A percentile compares a stretch with the other conserved stretches of the same genome.
phyloP scores from a whole-genome alignment of 2,329 filamentous ascomycete genomes.

The Thelonectria blattea region DNA sequence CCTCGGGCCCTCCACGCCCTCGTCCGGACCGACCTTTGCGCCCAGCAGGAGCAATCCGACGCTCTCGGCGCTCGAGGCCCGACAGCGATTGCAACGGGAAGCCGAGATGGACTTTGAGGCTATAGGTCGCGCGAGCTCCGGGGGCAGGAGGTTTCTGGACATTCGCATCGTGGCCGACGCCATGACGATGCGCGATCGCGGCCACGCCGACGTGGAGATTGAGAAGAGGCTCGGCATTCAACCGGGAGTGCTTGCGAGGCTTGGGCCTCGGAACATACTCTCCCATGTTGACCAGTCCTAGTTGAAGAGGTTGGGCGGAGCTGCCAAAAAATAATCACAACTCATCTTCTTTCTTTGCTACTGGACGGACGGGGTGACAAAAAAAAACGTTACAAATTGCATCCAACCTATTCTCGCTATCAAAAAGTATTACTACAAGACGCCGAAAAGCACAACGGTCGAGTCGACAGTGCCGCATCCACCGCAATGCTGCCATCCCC shows the following conservation, averaged over 20 bases:
- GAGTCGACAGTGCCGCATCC: slow-evolving; percentile 10
- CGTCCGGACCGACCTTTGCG: slow-evolving; percentile 37
- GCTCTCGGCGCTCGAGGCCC: slow-evolving; percentile 56
- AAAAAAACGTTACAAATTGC: slow-evolving; percentile 25
- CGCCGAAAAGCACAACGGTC: slow-evolving; percentile 21
- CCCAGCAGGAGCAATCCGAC: slow-evolving; percentile 50
- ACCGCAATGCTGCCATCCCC: not conserved
- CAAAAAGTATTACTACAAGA: slow-evolving; percentile 26
- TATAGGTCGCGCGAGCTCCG: slow-evolving; percentile 41
- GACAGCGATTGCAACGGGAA: slow-evolving; percentile 50
- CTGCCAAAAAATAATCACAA: not conserved
- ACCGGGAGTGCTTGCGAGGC: slow-evolving; percentile 50
- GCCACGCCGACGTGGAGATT: slow-evolving; percentile 48
- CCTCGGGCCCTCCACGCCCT: slow-evolving; percentile 29
- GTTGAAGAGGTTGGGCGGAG: slow-evolving; percentile 15
- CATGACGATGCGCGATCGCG: slow-evolving; percentile 51
- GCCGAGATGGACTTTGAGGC: slow-evolving; percentile 53
- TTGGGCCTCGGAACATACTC: slow-evolving; percentile 52
- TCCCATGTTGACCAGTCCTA: slow-evolving; percentile 44
- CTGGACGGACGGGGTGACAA: slow-evolving; percentile 9
- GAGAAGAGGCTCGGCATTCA: slow-evolving; percentile 54
- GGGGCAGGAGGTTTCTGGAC: slow-evolving; percentile 54
- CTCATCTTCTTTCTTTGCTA: slow-evolving; percentile 14
- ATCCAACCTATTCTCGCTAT: slow-evolving; percentile 25
- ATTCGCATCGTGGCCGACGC: slow-evolving; percentile 55